A percentile compares a stretch with the other conserved stretches of the same genome.
Conservation (phyloP, 164 flowering plant genomes). For the Vitis labrusca region DNA sequence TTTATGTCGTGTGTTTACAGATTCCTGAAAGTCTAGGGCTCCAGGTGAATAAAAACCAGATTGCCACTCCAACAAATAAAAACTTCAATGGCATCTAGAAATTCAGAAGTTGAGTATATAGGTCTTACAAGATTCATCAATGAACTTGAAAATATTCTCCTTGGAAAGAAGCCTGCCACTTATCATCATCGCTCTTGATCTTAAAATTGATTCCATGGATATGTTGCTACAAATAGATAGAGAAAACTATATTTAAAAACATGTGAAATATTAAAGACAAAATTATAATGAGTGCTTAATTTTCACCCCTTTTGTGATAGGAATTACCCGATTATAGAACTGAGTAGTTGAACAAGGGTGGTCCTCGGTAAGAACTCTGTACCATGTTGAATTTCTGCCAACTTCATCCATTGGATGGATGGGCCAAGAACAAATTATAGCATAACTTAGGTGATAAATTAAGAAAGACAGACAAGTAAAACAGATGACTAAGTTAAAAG, state of each 20-base stretch:
- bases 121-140: conserved; percentile 63
- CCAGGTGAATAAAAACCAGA: neutral
- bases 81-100: neutral
- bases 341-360: conserved; percentile 58
- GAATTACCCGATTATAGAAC: conserved; percentile 67
- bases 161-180: conserved; percentile 79
- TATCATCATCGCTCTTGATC: conserved; percentile 87
- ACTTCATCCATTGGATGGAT: conserved; percentile 36
- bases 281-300: neutral
- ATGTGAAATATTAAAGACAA: neutral
- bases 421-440: neutral
- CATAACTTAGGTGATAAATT: conserved; percentile 1
- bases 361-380: conserved; percentile 61
- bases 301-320: neutral
- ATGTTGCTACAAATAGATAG: conserved; percentile 38
- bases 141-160: conserved; percentile 38
- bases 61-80: neutral
- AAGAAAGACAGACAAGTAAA: neutral
- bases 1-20: neutral
- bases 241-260: neutral
- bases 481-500: neutral
- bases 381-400: conserved; percentile 69
- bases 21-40: neutral
- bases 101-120: neutral
- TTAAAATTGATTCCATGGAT: conserved; percentile 56